Percentiles rank a stretch among this genome's conserved stretches.
These are phyloP conservation scores for Lotmaria passim DNA, from an alignment of 208 protist genomes.

Conservation along the genomic window DNA sequence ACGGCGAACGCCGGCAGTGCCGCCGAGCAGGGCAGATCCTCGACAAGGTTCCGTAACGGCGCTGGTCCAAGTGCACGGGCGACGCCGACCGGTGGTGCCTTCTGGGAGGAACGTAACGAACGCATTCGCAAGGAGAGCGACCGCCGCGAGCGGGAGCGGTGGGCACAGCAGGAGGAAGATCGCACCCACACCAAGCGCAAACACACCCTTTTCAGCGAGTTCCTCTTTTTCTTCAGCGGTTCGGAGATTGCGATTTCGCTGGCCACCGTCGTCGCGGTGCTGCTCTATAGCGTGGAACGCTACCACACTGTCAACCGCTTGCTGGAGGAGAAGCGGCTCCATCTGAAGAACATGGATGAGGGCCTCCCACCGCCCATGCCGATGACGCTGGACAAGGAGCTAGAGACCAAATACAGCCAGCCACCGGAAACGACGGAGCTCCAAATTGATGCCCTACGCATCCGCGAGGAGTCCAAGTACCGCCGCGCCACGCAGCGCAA, in stretches of 20 bases:
- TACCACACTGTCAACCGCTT: conserved; percentile 60
- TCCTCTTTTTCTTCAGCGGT: conserved; percentile 41
- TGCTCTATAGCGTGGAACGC: conserved; percentile 55
- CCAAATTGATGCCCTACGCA: conserved; percentile 50
- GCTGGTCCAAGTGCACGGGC: conserved; percentile 1
- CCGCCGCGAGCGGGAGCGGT: conserved; percentile 31
- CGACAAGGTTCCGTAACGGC: conserved; percentile 14
- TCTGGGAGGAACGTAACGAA: conserved; percentile 60
- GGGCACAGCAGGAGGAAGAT: conserved; percentile 29
- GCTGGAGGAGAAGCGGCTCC: conserved; percentile 50
- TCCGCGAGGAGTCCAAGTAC: conserved; percentile 59
- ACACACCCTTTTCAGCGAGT: conserved; percentile 24
- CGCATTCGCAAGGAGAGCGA: conserved; percentile 41
- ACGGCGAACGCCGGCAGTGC: not conserved
- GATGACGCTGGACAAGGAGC: conserved; percentile 50
- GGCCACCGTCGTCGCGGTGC: conserved; percentile 40
- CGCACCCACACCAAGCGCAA: conserved; percentile 25
- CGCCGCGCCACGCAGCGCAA: conserved; percentile 71
- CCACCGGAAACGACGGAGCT: conserved; percentile 41
- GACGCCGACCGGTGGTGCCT: conserved; percentile 37
- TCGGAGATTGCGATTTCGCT: conserved; percentile 64
- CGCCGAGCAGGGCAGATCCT: not conserved
- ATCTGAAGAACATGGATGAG: conserved; percentile 68
- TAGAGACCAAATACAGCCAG: conserved; percentile 47
- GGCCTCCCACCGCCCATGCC: conserved; percentile 73